phyloP scores from a whole-genome alignment of 1,284 basidiomycete species.

The Ganoderma boninense region DNA sequence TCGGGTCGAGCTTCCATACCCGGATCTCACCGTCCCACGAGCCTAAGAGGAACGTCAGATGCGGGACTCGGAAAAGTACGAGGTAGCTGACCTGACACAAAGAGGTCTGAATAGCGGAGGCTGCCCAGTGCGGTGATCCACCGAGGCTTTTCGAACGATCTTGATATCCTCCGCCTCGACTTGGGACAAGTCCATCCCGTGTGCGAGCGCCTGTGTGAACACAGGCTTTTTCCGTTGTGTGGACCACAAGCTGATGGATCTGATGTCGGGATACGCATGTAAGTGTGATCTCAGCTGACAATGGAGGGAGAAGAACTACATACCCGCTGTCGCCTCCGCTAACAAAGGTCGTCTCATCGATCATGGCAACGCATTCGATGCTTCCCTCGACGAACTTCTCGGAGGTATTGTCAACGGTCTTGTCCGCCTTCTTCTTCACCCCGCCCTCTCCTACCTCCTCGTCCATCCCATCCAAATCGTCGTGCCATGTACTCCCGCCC shows the following conservation, averaged over 20 bases:
- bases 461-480: conserved; percentile 84
- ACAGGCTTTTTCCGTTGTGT: conserved; percentile 97
- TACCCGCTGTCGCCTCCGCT: conserved; percentile 97
- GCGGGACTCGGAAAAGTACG: conserved; percentile 8
- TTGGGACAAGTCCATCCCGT: conserved; percentile 80
- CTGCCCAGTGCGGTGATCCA: conserved; percentile 91
- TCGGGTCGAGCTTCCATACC: conserved; percentile 88
- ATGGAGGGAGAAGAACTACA: conserved; percentile 36
- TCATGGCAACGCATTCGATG: conserved; percentile 92
- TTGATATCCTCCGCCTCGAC: conserved; percentile 75
- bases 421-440: conserved; percentile 35
- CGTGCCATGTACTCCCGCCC: conserved; percentile 79
- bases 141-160: conserved; percentile 76
- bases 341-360: conserved; percentile 93
- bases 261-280: conserved; percentile 41
- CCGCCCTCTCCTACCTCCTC: conserved; percentile 44
- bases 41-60: conserved; percentile 53
- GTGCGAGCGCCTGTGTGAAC: conserved; percentile 85
- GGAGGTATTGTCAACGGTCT: conserved; percentile 45
- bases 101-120: conserved; percentile 90
- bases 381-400: conserved; percentile 87
- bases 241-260: conserved; percentile 91
- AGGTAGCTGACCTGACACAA: conserved; percentile 78
- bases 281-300: neutral
- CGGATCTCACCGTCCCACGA: conserved; percentile 93